These are phyloP conservation scores for Cladosporium sp. DNA, from an alignment of 2,329 filamentous ascomycete species.

Conservation along the genomic window DNA sequence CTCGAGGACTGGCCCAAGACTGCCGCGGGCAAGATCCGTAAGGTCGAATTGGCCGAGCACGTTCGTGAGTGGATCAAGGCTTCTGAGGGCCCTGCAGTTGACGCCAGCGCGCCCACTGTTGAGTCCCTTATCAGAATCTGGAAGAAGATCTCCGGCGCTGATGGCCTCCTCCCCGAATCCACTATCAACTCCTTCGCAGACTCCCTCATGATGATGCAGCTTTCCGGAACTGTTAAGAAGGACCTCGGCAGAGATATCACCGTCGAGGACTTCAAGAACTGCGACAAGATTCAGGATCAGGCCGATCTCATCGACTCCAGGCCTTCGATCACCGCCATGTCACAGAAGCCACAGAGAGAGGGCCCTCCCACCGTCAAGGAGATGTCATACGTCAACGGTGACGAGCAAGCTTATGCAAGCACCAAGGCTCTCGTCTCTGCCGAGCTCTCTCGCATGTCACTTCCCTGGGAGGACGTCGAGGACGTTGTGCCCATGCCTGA, in stretches of 20 bases:
- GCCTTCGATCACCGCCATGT: conserved; percentile 17
- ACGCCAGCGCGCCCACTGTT: conserved; percentile 26
- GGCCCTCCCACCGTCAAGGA: conserved; percentile 28
- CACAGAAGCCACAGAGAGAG: conserved; percentile 20
- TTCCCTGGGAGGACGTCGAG: conserved; percentile 32
- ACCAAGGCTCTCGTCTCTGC: conserved; percentile 23
- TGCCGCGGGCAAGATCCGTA: conserved; percentile 44
- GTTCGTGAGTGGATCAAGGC: conserved; percentile 28
- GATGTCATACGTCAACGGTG: conserved; percentile 26
- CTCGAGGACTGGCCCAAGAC: conserved; percentile 40
- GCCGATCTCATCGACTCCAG: conserved; percentile 28
- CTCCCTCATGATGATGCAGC: conserved; percentile 34
- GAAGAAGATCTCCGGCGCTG: conserved; percentile 29
- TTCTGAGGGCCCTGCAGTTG: conserved; percentile 22
- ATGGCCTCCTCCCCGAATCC: conserved; percentile 21
- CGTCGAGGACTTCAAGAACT: conserved; percentile 31
- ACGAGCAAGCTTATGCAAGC: conserved; percentile 21
- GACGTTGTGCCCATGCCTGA: conserved; percentile 32
- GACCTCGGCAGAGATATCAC: conserved; percentile 29
- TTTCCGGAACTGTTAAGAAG: conserved; percentile 31
- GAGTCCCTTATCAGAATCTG: conserved; percentile 29
- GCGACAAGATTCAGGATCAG: conserved; percentile 29
- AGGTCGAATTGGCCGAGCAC: conserved; percentile 32
- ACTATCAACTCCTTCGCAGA: conserved; percentile 28
- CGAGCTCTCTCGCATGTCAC: conserved; percentile 22